Base-by-base conservation (phyloP, 176 grass and related monocot species). In the Hyparrhenia diplandra region DNA sequence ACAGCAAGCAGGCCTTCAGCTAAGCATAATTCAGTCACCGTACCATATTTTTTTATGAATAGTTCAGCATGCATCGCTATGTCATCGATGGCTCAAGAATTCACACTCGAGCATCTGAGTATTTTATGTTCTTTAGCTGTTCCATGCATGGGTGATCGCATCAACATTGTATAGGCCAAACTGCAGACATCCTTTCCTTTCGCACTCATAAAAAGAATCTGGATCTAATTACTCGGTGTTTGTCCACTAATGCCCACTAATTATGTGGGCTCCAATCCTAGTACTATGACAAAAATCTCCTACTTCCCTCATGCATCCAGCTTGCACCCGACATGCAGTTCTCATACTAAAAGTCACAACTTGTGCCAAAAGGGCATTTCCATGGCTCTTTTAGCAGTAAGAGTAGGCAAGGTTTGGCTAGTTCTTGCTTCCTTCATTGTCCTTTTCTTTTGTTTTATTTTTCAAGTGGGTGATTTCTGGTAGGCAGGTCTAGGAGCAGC, bases 201-300 rank as follows among this genome's bases (percentile, higher is more conserved):
- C 34, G 32, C 16, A 75, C 57, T 36, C 40, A 58, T 66, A 20
- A 62, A 83, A 29, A 73, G 58, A 28, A 43, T 35, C 42, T 21
- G 46, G 30, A 23, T 69, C 12, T 47, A 82, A 49, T 80, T 62
- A 6, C 47, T 63, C 8, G 0, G 28, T 34, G 10, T 75, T 54
- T 74, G 59, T 82, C 24, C 37, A 74, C 31, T 64, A 41, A 80
- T 40, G 14, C 9, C 62, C 51, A 27, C 39, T 61, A 63, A 74
- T 70, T 42, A 64, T 12, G 43, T 71, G 76, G 28, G 32, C 66
- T 85, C 55, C 78, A 69, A 79, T 85, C 73, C 62, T 82, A 65
- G 55, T 24, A 66, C 55, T 77, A 57, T 21, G 73, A 77, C 57
- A 81, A 72, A 10, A 63, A 62, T 88, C 8, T 58, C 67, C 63